Evolutionary conservation across 2,329 filamentous ascomycete genomes (phyloP), one percentile per base, ranked within the genome.

Genomic region (Seiridium cupressi): DNA sequence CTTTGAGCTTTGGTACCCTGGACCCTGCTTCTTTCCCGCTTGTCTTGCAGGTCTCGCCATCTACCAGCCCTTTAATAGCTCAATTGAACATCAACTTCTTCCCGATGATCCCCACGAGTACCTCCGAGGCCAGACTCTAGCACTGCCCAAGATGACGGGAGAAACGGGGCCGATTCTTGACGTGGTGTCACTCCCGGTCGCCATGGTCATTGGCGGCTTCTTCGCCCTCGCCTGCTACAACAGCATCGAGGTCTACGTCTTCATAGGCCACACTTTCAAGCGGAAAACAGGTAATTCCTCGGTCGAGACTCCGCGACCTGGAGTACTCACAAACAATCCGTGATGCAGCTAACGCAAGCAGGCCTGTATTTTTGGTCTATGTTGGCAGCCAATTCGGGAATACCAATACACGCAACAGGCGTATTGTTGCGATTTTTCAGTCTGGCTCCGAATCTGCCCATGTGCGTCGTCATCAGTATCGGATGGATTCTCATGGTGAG

Each of bases 401-500:
- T 66, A 7, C 44, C 62, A 4, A 10, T 66, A 1, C 57, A 62
- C 34, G 58, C 64, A 11, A 46, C 64, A 40, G 60, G 60, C 38
- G 51, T 55, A 1, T 38, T 66, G 4, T 55, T 69, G 6, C 61
- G 58, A 38, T 61, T 64, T 49, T 66, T 69, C 57, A 51, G 38
- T 2, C 34, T 68, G 34, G 62, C 59, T 11, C 60, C 61, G 18
- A 53, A 57, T 8, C 32, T 66, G 10, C 65, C 62, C 10, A 63
- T 65, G 57, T 38, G 61, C 38, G 54, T 63, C 3, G 10, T 62
- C 44, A 58, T 76, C 58, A 56, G 68, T 44, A 61, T 88, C 59
- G 85, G 84, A 9, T 84, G 86, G 82, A 83, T 81, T 69, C 66
- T 74, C 4, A 85, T 87, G 77, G 80, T 87, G 7, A 82, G 82